Base-by-base conservation (phyloP, 192 early-diverging fungal species). In the Rhizophagus sp. region DNA sequence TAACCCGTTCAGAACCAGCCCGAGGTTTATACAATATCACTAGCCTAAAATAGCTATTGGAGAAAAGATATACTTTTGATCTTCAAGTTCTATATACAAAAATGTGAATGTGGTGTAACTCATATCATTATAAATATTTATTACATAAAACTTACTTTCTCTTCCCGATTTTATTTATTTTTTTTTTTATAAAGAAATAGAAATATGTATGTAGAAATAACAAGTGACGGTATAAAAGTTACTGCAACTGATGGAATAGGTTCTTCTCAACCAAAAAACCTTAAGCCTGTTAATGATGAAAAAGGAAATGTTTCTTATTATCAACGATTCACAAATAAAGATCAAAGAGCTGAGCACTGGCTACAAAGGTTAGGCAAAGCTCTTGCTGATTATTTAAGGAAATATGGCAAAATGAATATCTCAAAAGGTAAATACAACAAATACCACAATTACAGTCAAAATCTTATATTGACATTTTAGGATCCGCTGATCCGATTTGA, bases 281-380 rank as follows among this genome's bases (percentile, higher is more conserved):
- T 67, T 12, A 24, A 22, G 0, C 65, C 65, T 17, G 27, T 34
- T 5, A 25, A 25, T 1, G 65, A 67, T 67, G 65, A 33, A 67
- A 67, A 33, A 12, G 65, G 65, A 27, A 67, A 67, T 67, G 25
- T 67, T 34, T 67, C 33, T 67, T 67, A 67, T 33, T 67, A 27
- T 33, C 65, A 33, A 27, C 65, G 27, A 30, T 12, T 67, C 9
- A 33, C 65, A 25, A 67, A 13, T 33, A 67, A 17, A 17, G 65
- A 67, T 17, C n/a, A 25, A 1, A 34, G 33, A 67, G 65, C 65
- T 8, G 30, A 69, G 13, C 19, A 57, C 17, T 57, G 52, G 52
- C 52, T 57, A 22, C 52, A 57, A 57, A 57, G 52, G 1, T 57
- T 57, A 57, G 52, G 52, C 52, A 22, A 17, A 57, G 52, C 52